Evolutionary conservation across 2,329 filamentous ascomycete genomes (phyloP).

Genomic region (Calonectria leucothoes): DNA sequence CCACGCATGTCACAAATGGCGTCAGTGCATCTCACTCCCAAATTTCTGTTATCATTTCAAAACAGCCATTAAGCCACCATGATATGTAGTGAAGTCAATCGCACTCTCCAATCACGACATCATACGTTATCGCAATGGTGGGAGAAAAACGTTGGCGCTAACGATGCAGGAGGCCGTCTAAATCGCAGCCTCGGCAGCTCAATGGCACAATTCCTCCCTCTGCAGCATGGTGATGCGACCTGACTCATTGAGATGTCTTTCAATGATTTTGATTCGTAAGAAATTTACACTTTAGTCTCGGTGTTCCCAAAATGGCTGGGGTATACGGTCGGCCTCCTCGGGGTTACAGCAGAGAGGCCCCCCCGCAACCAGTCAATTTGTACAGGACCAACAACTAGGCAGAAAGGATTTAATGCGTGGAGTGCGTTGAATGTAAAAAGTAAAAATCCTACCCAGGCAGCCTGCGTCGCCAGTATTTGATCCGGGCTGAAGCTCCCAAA

Average conservation of each 20-base stretch:
- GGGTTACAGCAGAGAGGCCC: not conserved
- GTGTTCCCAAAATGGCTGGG: no score
- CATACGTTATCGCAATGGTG: not conserved
- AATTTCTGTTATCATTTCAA: no score
- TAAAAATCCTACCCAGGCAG: not conserved
- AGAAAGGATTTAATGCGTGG: not conserved
- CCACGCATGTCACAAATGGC: no score
- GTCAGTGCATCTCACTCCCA: no score
- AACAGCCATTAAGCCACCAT: not conserved
- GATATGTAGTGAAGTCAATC: not conserved
- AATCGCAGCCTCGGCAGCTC: not conserved
- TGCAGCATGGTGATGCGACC: not conserved
- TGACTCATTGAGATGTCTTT: not conserved
- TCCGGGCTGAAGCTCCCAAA: no score
- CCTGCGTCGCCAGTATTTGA: no score
- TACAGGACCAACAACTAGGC: not conserved
- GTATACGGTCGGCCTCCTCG: no score
- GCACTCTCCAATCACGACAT: not conserved
- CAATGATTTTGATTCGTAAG: not conserved
- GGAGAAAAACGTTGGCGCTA: not conserved
- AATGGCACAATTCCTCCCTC: not conserved
- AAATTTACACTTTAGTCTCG: not conserved
- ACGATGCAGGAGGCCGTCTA: not conserved
- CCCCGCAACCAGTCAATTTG: not conserved
- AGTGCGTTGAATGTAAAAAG: not conserved